These are phyloP conservation scores for Phylloporus sp. DNA, from an alignment of 768 basidiomycete species.

Conservation along the genomic window DNA sequence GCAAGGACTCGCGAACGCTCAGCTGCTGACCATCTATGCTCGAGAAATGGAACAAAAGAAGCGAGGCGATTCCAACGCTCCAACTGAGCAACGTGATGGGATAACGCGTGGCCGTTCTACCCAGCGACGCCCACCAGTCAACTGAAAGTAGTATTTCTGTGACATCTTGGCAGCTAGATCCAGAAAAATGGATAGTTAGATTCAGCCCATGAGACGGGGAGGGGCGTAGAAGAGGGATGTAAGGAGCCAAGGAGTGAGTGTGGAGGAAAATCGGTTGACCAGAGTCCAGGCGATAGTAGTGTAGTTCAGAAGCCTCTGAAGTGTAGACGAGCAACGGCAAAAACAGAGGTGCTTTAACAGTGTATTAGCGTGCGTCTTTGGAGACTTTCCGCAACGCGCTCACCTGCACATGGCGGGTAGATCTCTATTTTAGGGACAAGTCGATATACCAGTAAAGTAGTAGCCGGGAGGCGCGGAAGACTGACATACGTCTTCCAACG, in stretches of 20 bases:
- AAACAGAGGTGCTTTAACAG: conserved; percentile 44
- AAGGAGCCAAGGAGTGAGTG: conserved; percentile 65
- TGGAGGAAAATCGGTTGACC: conserved; percentile 43
- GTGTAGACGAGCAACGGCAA: conserved; percentile 64
- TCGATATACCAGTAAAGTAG: conserved; percentile 62
- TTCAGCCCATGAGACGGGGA: conserved; percentile 37
- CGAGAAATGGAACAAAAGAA: conserved; percentile 55
- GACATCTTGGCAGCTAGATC: conserved; percentile 40
- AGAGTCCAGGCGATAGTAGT: conserved; percentile 56
- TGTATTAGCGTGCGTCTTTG: conserved; percentile 7
- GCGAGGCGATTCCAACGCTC: conserved; percentile 62
- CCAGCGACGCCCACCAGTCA: conserved; percentile 68
- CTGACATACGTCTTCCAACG: conserved; percentile 40
- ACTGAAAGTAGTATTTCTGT: conserved; percentile 46
- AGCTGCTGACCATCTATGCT: conserved; percentile 34
- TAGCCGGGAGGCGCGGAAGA: conserved; percentile 54
- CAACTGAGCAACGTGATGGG: conserved; percentile 67
- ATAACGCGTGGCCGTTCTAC: conserved; percentile 69
- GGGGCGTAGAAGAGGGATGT: conserved; percentile 33
- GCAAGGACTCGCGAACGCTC: conserved; percentile 45
- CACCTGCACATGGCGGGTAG: conserved; percentile 29
- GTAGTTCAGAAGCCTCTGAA: conserved; percentile 55
- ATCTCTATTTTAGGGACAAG: conserved; percentile 33
- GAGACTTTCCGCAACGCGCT: not conserved
- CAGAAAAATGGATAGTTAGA: conserved; percentile 57